Conservation (phyloP, 805 yeast species). For the Metschnikowia gelsemii region DNA sequence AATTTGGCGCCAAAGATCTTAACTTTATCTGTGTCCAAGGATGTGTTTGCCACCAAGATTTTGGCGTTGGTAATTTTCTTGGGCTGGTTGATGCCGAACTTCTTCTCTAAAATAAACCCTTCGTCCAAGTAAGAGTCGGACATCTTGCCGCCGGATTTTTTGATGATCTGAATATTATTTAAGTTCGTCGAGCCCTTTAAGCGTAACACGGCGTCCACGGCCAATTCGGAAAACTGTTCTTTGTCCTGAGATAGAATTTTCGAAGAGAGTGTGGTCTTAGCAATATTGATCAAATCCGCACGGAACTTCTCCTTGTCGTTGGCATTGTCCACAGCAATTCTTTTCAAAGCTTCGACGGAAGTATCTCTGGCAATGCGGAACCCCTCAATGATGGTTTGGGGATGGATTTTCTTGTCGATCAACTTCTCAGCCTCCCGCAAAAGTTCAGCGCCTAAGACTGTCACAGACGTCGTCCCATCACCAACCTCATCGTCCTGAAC, state of each 20-base stretch:
- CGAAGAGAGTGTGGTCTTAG: slow-evolving; percentile 90
- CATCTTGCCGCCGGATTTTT: slow-evolving; percentile 89
- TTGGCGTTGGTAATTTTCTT: slow-evolving; percentile 78
- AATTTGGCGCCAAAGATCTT: slow-evolving; percentile 97
- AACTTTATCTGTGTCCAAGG: slow-evolving; percentile 96
- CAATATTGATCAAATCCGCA: slow-evolving; percentile 78
- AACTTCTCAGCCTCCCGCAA: slow-evolving; percentile 92
- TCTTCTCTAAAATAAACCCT: slow-evolving; percentile 89
- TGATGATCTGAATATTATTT: slow-evolving; percentile 89
- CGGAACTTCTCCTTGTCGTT: slow-evolving; percentile 58
- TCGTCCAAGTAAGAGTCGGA: slow-evolving; percentile 92
- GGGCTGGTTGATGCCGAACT: slow-evolving; percentile 93
- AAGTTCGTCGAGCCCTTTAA: slow-evolving; percentile 83
- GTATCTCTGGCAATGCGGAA: slow-evolving; percentile 83
- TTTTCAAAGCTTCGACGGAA: slow-evolving; percentile 79
- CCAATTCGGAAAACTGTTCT: slow-evolving; percentile 81
- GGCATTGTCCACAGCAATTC: slow-evolving; percentile 73
- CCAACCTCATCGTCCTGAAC: slow-evolving; percentile 99
- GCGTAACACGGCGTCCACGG: slow-evolving; percentile 91
- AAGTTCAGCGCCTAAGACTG: slow-evolving; percentile 86
- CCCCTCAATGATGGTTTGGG: slow-evolving; percentile 96
- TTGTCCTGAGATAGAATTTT: slow-evolving; percentile 95
- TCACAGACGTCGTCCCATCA: slow-evolving; percentile 97
- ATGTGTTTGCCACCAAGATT: slow-evolving; percentile 90
- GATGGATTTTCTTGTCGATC: slow-evolving; percentile 91